Base-by-base conservation (phyloP, 75 land plant species). In the Ceratopteris richardii region DNA sequence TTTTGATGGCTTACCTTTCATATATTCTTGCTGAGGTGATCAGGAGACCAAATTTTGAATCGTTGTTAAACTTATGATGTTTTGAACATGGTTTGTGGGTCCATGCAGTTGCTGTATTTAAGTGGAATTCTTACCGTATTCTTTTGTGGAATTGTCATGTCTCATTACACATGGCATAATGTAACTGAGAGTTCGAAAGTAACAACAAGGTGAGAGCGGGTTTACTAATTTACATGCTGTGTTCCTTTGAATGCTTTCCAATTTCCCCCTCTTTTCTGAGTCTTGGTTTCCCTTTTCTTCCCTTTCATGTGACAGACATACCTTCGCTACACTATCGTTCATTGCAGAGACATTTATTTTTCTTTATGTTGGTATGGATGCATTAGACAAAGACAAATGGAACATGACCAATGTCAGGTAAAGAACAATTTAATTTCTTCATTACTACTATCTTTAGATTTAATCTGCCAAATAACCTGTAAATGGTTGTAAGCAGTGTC, bases 121-220 rank as follows among this genome's bases (percentile, higher is more conserved):
- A 89, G 95, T 64, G 83, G 82, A 28, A 89, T 88, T 43, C 83
- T 88, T 39, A 82, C 94, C 5, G 90, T 88, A 25, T 88, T 88
- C 76, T 88, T 88, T 54, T 88, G 94, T 66, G 94, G 94, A 52
- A 88, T 88, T 58, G 90, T 88, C 21, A 89, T 89, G 95, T 89
- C 95, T 11, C 95, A 89, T 60, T 89, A 89, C 62, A 83, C 95
- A 43, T 89, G 95, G 95, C 91, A 86, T 61, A 86, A 86, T 79
- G 87, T 83, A 61, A 86, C 90, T 22, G 75, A 82, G 53, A 69
- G 61, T 37, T 86, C 95, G 57, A 75, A 77, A 62, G 66, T 82
- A 41, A 86, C 95, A 10, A 83, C 87, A 47, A 71, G 65, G 72
- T 66, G 43, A 5, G 54, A 46, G 21, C 42, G 14, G 42, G 9